phyloP scores from a whole-genome alignment of 2,329 filamentous ascomycete species.

The Orbilia quercus region DNA sequence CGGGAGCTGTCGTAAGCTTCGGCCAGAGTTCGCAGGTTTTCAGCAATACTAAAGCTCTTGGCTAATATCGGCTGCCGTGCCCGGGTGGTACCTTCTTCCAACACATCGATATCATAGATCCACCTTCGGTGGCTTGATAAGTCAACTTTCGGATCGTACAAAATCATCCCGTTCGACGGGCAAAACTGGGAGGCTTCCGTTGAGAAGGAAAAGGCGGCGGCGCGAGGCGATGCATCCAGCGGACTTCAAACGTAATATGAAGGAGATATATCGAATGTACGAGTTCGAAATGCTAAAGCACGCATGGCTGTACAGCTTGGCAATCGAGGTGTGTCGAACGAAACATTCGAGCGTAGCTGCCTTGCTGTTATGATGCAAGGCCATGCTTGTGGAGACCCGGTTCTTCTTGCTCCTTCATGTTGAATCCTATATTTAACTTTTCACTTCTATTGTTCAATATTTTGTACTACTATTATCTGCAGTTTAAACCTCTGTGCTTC shows the following conservation, averaged over 20 bases:
- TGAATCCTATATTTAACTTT: constrained; percentile 18
- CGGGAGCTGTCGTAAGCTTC: constrained; percentile 42
- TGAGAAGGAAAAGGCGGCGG: constrained; percentile 48
- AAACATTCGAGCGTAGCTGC: constrained; percentile 16
- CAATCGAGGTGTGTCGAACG: constrained; percentile 33
- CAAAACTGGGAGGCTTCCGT: constrained; percentile 43
- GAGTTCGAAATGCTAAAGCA: not conserved
- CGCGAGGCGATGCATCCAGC: constrained; percentile 40
- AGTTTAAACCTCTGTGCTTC: too few relatives aligned
- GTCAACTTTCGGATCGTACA: constrained; percentile 46
- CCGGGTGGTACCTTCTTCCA: constrained; percentile 15
- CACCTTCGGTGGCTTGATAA: constrained; percentile 52
- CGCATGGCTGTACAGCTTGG: constrained; percentile 15
- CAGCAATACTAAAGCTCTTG: constrained; percentile 33
- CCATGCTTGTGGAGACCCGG: constrained; percentile 4
- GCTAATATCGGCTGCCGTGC: constrained; percentile 38
- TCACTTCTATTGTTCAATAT: constrained; percentile 1
- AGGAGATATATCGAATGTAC: constrained; percentile 33
- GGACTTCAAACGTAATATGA: constrained; percentile 41
- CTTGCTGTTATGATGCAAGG: constrained; percentile 18
- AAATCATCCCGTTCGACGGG: constrained; percentile 47
- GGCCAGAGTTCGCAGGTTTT: constrained; percentile 12
- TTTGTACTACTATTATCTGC: too few relatives aligned
- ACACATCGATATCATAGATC: constrained; percentile 35
- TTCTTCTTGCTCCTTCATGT: constrained; percentile 14